Evolutionary conservation across 2,329 filamentous ascomycete genomes (phyloP), one percentile per base, ranked within the genome.

Genomic region (Alternaria atra): DNA sequence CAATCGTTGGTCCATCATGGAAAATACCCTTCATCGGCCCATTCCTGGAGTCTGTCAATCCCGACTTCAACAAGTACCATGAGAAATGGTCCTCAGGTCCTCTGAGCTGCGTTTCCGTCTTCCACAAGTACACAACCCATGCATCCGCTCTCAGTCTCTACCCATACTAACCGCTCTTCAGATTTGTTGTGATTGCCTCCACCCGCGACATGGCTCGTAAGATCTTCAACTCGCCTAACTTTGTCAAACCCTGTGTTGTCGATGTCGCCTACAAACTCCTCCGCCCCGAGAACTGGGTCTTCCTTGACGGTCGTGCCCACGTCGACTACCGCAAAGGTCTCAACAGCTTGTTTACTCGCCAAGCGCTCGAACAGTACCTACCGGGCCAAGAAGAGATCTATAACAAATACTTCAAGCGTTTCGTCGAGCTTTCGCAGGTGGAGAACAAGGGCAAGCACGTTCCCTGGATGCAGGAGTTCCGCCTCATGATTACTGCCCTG

Each of bases 301-400:
- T 98, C 82, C 84, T 99, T 68, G 94, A 98, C 76, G 95, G 95
- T 75, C 96, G 94, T 82, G 89, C 89, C 39, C 95, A 99, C 74
- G 92, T 97, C 69, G 95, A 98, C 75, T 99, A 95, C 83, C 94
- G 95, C 78, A 98, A 97, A 84, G 95, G 95, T 54, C 85, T 99
- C 69, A 98, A 97, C 79, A 90, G 90, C 60, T 87, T 98, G 29
- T 99, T 99, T 84, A 98, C 94, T 44, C 92, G 93, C 76, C 89
- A 91, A 77, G 93, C 94, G 20, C 88, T 99, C 73, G 90, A 93
- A 71, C 85, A 84, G 71, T 99, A 98, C 80, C 88, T 99, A 48
- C 95, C 94, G 42, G 91, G 92, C 48, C 92, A 97, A 82, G 92
- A 97, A 80, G 91, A 93, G 73, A 91, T 97, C 50, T 97, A 97